Percentiles rank a stretch among this genome's conserved stretches.
Evolutionary conservation across 1,284 basidiomycete genomes (phyloP).

Genomic region (Grifola frondosa): DNA sequence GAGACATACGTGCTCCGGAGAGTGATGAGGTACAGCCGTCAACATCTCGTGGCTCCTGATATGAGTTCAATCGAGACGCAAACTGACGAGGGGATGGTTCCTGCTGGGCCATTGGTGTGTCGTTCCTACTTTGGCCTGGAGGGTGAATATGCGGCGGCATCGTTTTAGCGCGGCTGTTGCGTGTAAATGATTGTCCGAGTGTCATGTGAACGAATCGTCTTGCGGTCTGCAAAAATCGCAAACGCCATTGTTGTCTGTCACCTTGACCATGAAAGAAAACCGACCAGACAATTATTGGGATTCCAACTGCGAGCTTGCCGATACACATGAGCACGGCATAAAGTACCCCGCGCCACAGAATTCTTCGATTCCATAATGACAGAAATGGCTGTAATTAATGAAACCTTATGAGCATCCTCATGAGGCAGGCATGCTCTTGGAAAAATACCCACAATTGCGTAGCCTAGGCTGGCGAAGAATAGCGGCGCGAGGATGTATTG

Average conservation of each 20-base stretch:
- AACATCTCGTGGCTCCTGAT: too few species aligned
- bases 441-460: constrained; percentile 38
- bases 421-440: neutral
- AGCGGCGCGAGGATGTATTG: constrained; percentile 45
- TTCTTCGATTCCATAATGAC: constrained; percentile 41
- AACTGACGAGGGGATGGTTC: too few species aligned
- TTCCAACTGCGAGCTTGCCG: constrained; percentile 38
- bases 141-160: too few species aligned
- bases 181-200: neutral
- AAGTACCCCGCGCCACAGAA: constrained; percentile 52
- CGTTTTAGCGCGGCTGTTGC: neutral
- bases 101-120: too few species aligned
- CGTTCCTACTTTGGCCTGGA: too few species aligned
- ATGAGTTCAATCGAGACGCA: too few species aligned
- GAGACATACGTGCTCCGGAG: neutral
- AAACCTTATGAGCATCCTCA: neutral
- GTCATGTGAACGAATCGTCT: too few species aligned
- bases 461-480: constrained; percentile 56
- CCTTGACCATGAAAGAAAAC: constrained; percentile 1
- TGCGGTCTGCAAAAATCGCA: too few species aligned
- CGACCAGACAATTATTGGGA: constrained; percentile 24
- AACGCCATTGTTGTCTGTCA: too few species aligned
- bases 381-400: constrained; percentile 42
- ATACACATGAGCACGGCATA: constrained; percentile 49
- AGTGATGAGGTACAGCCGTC: neutral